Conservation (phyloP, 2,329 filamentous ascomycete species). For the Alternaria burnsii region DNA sequence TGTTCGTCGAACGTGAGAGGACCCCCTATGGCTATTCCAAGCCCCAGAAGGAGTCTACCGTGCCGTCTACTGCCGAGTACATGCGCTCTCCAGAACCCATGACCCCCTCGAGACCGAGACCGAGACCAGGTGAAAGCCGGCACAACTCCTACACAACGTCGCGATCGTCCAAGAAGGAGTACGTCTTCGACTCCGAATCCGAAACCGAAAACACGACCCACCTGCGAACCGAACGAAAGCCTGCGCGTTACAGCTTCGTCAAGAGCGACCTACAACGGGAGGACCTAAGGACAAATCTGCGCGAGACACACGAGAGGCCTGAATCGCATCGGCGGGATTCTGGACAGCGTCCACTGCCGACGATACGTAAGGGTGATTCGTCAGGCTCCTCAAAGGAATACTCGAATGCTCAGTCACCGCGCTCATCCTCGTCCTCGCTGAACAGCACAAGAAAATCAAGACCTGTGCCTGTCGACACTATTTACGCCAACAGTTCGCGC, state of each 20-base stretch:
- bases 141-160: constrained; percentile 33
- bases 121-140: constrained; percentile 34
- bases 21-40: constrained; percentile 58
- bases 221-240: constrained; percentile 43
- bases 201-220: constrained; percentile 39
- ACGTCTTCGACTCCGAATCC: constrained; percentile 44
- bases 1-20: constrained; percentile 53
- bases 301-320: constrained; percentile 27
- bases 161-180: constrained; percentile 30
- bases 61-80: constrained; percentile 51
- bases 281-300: constrained; percentile 40
- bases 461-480: constrained; percentile 31
- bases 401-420: constrained; percentile 40
- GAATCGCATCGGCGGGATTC: constrained; percentile 29
- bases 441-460: constrained; percentile 28
- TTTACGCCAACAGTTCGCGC: constrained; percentile 26
- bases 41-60: constrained; percentile 42
- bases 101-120: constrained; percentile 50
- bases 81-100: constrained; percentile 60
- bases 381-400: constrained; percentile 39
- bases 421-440: constrained; percentile 44
- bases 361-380: constrained; percentile 29
- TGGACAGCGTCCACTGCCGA: constrained; percentile 20
- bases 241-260: constrained; percentile 52
- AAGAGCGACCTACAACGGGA: constrained; percentile 48